A percentile compares a stretch with the other conserved stretches of the same genome.
These are phyloP conservation scores for Nannochloris sp. DNA, from an alignment of 139 green algal genomes.

Conservation along the genomic window DNA sequence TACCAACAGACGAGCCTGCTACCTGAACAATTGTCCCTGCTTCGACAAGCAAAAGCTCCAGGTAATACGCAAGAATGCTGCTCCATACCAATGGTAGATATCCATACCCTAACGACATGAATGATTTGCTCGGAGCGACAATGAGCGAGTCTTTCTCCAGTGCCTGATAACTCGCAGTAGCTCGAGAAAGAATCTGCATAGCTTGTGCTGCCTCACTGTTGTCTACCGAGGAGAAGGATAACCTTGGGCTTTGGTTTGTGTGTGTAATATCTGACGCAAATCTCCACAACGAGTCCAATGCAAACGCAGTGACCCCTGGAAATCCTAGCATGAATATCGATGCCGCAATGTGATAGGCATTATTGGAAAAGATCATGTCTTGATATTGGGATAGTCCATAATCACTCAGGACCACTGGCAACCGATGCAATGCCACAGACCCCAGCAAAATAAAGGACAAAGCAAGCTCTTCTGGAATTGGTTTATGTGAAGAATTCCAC, in stretches of 20 bases:
- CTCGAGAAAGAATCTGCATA: background rate
- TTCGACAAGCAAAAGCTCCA: constrained; percentile 36
- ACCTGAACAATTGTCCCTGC: constrained; percentile 26
- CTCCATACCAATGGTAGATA: constrained; percentile 52
- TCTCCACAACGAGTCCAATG: constrained; percentile 20
- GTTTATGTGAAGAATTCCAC: constrained; percentile 42
- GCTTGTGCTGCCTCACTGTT: background rate
- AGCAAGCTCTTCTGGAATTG: constrained; percentile 38
- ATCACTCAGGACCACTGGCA: constrained; percentile 28
- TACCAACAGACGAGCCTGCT: constrained; percentile 14
- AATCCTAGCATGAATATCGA: constrained; percentile 30
- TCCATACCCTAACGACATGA: constrained; percentile 51
- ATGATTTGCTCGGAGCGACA: constrained; percentile 18
- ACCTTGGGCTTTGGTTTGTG: background rate
- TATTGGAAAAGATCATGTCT: background rate
- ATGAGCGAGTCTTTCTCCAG: too few relatives aligned
- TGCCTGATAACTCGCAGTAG: background rate
- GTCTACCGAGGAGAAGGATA: background rate
- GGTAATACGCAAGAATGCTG: constrained; percentile 47
- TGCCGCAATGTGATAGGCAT: constrained; percentile 24
- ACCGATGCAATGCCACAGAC: constrained; percentile 44
- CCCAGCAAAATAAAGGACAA: constrained; percentile 70
- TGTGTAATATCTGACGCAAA: background rate
- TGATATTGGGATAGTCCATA: constrained; percentile 13
- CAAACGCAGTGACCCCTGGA: constrained; percentile 35